Percentiles rank a stretch among this genome's conserved stretches.
Conservation (phyloP, 495 filamentous ascomycete species). For the Geopyxis carbonaria region DNA sequence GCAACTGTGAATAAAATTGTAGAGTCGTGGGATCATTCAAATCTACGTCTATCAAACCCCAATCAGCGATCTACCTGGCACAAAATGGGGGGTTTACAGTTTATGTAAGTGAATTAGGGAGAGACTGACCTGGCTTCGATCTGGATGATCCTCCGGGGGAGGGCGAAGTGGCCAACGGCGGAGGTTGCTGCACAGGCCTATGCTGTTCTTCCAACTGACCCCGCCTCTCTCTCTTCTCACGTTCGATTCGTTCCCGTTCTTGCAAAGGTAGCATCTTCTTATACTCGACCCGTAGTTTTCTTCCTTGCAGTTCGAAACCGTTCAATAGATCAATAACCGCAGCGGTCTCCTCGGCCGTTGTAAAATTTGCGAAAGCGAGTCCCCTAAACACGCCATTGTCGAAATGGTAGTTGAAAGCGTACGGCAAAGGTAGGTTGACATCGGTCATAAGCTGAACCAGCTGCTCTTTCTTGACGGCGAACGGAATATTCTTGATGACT, state of each 20-base stretch:
- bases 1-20: constrained; percentile 70
- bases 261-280: constrained; percentile 97
- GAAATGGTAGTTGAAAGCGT: constrained; percentile 99
- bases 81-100: too few species aligned
- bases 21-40: constrained; percentile 82
- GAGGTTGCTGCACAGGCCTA: constrained; percentile 41
- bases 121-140: constrained; percentile 43
- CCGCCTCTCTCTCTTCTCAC: constrained; percentile 90
- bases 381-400: constrained; percentile 95
- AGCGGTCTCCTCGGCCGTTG: constrained; percentile 80
- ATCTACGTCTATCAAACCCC: constrained; percentile 38
- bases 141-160: constrained; percentile 43
- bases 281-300: constrained; percentile 90
- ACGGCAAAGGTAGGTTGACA: constrained; percentile 75
- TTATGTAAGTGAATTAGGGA: constrained; percentile 9
- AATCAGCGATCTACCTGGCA: too few species aligned
- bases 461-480: constrained; percentile 94
- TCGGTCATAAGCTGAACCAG: constrained; percentile 84
- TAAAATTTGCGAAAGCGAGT: constrained; percentile 95
- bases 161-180: constrained; percentile 49
- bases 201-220: constrained; percentile 97
- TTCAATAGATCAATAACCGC: constrained; percentile 82
- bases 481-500: constrained; percentile 98
- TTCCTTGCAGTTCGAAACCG: constrained; percentile 83
- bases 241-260: constrained; percentile 87